Conservation (phyloP, 2,329 filamentous ascomycete species). For the Ascochyta rabiei region DNA sequence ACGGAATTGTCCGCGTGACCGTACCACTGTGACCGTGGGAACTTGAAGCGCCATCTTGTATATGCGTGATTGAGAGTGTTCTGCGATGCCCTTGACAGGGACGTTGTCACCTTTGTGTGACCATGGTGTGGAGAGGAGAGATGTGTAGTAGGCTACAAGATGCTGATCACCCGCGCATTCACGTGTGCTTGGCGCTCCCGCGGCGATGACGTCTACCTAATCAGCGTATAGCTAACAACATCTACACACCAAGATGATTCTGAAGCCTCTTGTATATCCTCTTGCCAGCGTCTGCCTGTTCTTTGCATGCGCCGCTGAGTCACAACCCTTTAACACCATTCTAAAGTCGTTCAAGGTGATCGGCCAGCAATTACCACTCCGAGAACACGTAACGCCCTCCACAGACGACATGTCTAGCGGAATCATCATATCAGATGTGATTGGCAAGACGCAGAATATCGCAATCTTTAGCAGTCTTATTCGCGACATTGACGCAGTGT, state of each 20-base stretch:
- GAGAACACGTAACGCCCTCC: conserved; percentile 37
- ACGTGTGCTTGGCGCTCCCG: conserved; percentile 41
- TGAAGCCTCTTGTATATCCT: conserved; percentile 40
- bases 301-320: conserved; percentile 40
- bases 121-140: conserved; percentile 20
- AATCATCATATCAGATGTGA: conserved; percentile 81
- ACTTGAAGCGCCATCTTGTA: conserved; percentile 31
- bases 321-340: conserved; percentile 40
- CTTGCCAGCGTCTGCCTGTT: conserved; percentile 38
- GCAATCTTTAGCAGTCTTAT: conserved; percentile 85
- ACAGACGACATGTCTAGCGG: conserved; percentile 41
- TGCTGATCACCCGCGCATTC: conserved; percentile 37
- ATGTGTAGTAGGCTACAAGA: background rate
- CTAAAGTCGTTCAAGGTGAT: conserved; percentile 37
- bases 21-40: conserved; percentile 42
- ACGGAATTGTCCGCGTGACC: conserved; percentile 3
- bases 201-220: conserved; percentile 43
- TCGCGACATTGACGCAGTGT: conserved; percentile 73
- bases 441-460: conserved; percentile 76
- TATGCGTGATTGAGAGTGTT: background rate
- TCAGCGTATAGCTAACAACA: conserved; percentile 18
- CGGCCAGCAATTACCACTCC: conserved; percentile 37
- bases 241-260: conserved; percentile 21
- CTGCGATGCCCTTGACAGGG: conserved; percentile 22
- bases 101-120: conserved; percentile 20